Evolutionary conservation across 352 stramenopile species (phyloP).

Genomic region (Pythium brassicae): DNA sequence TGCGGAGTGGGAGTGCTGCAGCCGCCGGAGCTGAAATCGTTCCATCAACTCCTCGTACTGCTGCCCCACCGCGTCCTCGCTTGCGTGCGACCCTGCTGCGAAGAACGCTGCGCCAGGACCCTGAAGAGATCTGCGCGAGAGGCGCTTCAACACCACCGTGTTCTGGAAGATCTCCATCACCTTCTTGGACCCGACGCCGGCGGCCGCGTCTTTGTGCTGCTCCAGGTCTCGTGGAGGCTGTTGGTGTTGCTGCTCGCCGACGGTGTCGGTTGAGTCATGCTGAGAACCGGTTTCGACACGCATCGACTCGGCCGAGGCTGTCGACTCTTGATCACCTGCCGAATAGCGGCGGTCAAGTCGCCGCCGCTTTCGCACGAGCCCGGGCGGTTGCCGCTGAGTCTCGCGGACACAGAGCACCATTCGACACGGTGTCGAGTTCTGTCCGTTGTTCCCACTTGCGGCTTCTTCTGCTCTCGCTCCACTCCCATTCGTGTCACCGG

Average conservation of each 20-base stretch:
- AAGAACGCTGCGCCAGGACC: neutral
- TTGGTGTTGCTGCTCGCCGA: too few relatives aligned
- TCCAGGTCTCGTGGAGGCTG: too few relatives aligned
- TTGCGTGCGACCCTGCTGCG: neutral
- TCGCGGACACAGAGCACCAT: too few relatives aligned
- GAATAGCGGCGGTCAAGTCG: slow-evolving; percentile 7
- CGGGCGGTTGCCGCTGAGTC: too few relatives aligned
- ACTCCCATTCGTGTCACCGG: too few relatives aligned
- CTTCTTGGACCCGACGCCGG: neutral
- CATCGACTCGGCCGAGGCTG: neutral
- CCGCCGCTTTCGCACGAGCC: too few relatives aligned
- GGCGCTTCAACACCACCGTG: slow-evolving; percentile 1
- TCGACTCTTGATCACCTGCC: neutral
- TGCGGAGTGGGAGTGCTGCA: slow-evolving; percentile 10
- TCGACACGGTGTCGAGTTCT: too few relatives aligned
- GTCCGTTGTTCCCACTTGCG: too few relatives aligned
- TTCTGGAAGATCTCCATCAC: slow-evolving; percentile 1
- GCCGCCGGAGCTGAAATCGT: slow-evolving; percentile 37
- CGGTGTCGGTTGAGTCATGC: too few relatives aligned
- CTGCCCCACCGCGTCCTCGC: slow-evolving; percentile 6
- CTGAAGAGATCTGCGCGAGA: slow-evolving; percentile 3
- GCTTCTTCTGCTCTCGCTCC: too few relatives aligned
- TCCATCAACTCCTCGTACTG: slow-evolving; percentile 53
- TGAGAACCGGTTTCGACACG: too few relatives aligned
- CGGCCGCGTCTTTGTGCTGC: neutral